Evolutionary conservation across 345 rosid genomes (phyloP), one percentile per base, ranked within the genome.

Genomic region (Lagerstroemia speciosa): DNA sequence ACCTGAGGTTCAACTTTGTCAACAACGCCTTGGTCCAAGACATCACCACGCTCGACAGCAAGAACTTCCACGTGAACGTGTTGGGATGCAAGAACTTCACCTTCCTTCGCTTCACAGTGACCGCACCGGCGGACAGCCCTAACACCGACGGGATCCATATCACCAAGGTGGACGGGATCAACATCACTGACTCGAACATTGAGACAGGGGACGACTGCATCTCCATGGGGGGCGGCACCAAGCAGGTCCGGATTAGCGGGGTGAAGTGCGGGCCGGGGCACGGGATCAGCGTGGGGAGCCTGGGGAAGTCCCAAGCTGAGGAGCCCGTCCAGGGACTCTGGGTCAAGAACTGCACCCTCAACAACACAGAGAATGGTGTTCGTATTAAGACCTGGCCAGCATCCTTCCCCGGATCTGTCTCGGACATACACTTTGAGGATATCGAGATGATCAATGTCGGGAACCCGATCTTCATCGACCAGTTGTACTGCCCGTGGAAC

Each of bases 401-500:
- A 8, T 53, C 65, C 0, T 52, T 22, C 15, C 50, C 48, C 3
- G 62, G 74, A 15, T 1, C 20, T 6, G 69, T 33, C 14, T 43
- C 80, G 0, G 71, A 74, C n/a, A 45, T 80, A 41, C 83, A 78
- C 55, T 84, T 79, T 15, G 78, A 79, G 45, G 84, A 73, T 40
- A 71, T 82, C 27, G 65, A 24, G 1, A 66, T 82, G 84, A 31
- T 67, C 9, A 73, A 82, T 17, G 84, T 82, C 3, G 32, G 66
- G 34, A 74, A 37, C 32, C 84, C 84, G 5, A 15, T 84, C 22
- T 2, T 80, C 55, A 22, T 84, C 2, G 88, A 84, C 57, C 85
- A 84, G 65, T 5, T 65, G 65, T 73, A 73, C 57, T 73, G 72
- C 67, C 72, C 76, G 17, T 73, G 67, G 67, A 62, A 67, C 43